Conservation (phyloP, 192 early-diverging fungal genomes). For the Rhizoclosmatium globosum region DNA sequence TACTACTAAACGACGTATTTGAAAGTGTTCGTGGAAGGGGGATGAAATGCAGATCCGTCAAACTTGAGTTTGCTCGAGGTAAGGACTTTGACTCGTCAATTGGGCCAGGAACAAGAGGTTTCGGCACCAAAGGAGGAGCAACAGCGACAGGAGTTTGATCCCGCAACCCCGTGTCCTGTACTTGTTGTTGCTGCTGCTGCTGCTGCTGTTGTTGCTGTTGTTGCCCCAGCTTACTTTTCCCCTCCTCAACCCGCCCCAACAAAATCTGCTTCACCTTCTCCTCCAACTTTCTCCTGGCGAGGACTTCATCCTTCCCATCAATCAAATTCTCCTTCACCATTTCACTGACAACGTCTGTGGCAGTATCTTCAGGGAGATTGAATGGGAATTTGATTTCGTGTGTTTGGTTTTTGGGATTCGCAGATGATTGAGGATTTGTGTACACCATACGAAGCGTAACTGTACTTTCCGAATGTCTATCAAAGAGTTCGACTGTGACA, state of each 20-base stretch:
- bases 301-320: slow-evolving; percentile 44
- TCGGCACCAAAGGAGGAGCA: background rate
- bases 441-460: slow-evolving; percentile 57
- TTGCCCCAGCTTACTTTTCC: background rate
- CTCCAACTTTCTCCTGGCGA: slow-evolving; percentile 45
- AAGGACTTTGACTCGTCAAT: background rate
- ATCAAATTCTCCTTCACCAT: slow-evolving; percentile 57
- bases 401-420: slow-evolving; percentile 9
- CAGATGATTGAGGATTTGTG: background rate
- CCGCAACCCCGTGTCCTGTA: background rate
- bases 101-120: background rate
- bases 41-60: slow-evolving; percentile 3
- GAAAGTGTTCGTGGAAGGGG: background rate
- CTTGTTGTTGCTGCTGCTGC: background rate
- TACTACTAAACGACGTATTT: slow-evolving; percentile 2
- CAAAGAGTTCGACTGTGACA: slow-evolving; percentile 47
- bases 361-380: slow-evolving; percentile 71
- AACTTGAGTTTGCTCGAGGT: background rate
- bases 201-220: background rate
- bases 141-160: background rate
- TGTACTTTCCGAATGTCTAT: slow-evolving; percentile 30
- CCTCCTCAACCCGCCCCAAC: slow-evolving; percentile 22
- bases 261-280: slow-evolving; percentile 38
- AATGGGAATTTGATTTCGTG: slow-evolving; percentile 78
- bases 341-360: slow-evolving; percentile 72